Base-by-base conservation (phyloP, 176 grass and related monocot genomes). In the Canna indica region DNA sequence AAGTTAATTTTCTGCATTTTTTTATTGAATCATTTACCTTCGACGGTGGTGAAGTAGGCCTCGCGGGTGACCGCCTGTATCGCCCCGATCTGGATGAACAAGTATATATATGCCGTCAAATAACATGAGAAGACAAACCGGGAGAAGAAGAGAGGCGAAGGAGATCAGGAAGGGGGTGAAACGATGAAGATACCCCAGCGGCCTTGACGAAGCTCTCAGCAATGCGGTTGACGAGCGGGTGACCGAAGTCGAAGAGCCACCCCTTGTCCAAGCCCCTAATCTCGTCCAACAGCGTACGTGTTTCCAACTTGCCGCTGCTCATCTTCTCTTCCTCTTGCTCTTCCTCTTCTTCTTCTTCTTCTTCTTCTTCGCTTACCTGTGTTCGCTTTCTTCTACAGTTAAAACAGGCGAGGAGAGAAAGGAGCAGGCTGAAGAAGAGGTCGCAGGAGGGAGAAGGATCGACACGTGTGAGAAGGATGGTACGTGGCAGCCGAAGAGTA, bases 121-220 rank as follows among this genome's bases (percentile, higher is more conserved):
- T 27, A 54, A 12, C n/a, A 8, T 22, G 35, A 61, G 0, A 25
- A 59, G 16, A 20, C 5, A 38, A 36, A 54, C 1, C 29, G 17
- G 29, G 16, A 16, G 18, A 62, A 34, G 15, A 6, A 27, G 24
- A 36, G 17, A 44, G 41, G 0, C 22, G 0, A 12, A 38, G 24
- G 66, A 7, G 58, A 57, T 29, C 1, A 25, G 24, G 29, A n/a
- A 16, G 27, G 29, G 30, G 14, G 27, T 2, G 11, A 22, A 47
- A 36, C 27, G 56, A 22, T 0, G 65, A 54, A 11, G 46, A 48
- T 72, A 96, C 88, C 74, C 93, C 88, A 7, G 93, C 86, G 46
- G 86, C 93, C 82, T 81, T 90, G 64, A 90, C 81, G 64, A 97
- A 97, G 86, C 93, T 92, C 41, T 92, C 88, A 15, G 88, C 86